These are phyloP conservation scores for Papiliotrema fonsecae DNA, from an alignment of 1,284 basidiomycete species.

Conservation along the genomic window DNA sequence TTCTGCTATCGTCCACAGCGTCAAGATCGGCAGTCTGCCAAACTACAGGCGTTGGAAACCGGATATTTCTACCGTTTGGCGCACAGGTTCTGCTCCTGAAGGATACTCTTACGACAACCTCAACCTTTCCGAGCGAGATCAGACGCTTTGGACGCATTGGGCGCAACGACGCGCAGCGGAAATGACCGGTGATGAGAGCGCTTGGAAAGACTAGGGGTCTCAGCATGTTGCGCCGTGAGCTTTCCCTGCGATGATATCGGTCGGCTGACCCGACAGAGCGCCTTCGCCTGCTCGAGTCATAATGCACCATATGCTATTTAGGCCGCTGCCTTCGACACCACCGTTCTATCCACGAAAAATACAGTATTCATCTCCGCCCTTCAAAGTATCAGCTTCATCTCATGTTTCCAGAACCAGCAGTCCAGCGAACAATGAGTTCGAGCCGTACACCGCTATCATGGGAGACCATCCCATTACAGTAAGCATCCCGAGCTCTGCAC, in stretches of 20 bases:
- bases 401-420: no score
- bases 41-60: background rate
- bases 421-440: no score
- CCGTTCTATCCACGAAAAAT: no score
- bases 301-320: no score
- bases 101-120: background rate
- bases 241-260: background rate
- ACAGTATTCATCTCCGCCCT: no score
- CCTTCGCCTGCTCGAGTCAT: background rate
- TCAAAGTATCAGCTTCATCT: no score
- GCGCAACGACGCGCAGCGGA: background rate
- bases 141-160: background rate
- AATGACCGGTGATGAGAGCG: slow-evolving; percentile 1
- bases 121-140: background rate
- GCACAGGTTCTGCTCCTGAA: background rate
- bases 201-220: slow-evolving; percentile 1
- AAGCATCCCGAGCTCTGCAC: no score
- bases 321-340: no score
- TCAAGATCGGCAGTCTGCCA: background rate
- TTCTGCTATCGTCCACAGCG: background rate
- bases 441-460: no score
- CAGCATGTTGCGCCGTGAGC: slow-evolving; percentile 3
- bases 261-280: background rate
- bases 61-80: background rate
- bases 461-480: no score